A percentile compares a stretch with the other conserved stretches of the same genome.
phyloP scores from a whole-genome alignment of 441 rosid species.

The Euphorbia celastroides region DNA sequence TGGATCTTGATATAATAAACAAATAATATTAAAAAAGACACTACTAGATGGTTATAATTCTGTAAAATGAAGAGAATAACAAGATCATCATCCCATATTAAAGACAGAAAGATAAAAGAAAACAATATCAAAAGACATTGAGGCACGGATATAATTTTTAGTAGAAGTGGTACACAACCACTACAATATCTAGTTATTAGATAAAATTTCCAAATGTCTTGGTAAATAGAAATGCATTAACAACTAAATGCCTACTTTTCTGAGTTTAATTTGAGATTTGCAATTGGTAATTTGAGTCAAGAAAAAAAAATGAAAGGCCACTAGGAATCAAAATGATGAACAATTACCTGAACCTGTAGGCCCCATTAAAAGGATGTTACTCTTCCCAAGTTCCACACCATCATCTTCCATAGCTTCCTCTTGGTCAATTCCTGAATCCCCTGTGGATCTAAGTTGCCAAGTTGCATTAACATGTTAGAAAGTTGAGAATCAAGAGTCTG shows the following conservation, averaged over 20 bases:
- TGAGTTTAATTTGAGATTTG: neutral
- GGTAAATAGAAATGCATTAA: slow-evolving; percentile 1
- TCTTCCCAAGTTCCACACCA: slow-evolving; percentile 88
- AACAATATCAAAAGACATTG: neutral
- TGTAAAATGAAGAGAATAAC: neutral
- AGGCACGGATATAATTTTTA: neutral
- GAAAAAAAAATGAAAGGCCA: neutral
- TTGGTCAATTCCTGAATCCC: slow-evolving; percentile 37
- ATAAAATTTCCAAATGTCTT: neutral
- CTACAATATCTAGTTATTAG: neutral
- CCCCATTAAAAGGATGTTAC: slow-evolving; percentile 97
- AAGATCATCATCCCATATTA: neutral
- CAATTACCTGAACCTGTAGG: slow-evolving; percentile 96
- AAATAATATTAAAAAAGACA: neutral
- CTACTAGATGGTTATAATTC: neutral
- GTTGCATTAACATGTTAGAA: slow-evolving; percentile 28
- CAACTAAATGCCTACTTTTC: neutral
- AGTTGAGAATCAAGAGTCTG: neutral
- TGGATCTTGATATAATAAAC: neutral
- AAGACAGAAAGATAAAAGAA: neutral
- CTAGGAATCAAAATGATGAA: slow-evolving; percentile 12
- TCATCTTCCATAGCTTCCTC: slow-evolving; percentile 55
- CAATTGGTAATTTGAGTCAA: neutral
- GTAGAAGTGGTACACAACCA: slow-evolving; percentile 2
- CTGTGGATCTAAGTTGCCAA: slow-evolving; percentile 65